Conservation (phyloP, 1,284 basidiomycete genomes). For the Tilletia setariae region DNA sequence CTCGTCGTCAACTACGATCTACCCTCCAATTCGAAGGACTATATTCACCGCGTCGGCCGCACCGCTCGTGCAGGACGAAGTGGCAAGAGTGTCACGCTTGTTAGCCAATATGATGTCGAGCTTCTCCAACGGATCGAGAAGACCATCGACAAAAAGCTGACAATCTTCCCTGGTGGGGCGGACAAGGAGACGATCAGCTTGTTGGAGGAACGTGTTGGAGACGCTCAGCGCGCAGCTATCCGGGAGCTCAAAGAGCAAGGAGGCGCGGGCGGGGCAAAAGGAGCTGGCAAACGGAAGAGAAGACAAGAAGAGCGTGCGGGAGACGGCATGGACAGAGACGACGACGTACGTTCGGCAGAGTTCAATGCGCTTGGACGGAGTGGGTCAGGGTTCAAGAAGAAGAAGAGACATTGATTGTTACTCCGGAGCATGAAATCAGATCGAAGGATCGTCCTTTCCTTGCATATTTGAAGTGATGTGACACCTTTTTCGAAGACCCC, state of each 20-base stretch:
- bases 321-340: slow-evolving; percentile 52
- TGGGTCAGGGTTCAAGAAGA: background rate
- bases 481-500: no score
- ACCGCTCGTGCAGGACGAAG: slow-evolving; percentile 93
- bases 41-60: slow-evolving; percentile 95
- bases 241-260: slow-evolving; percentile 61
- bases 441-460: background rate
- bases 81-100: slow-evolving; percentile 91
- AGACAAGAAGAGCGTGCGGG: slow-evolving; percentile 25
- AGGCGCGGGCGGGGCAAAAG: slow-evolving; percentile 40
- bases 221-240: slow-evolving; percentile 78
- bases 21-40: slow-evolving; percentile 97
- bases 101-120: slow-evolving; percentile 98
- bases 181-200: slow-evolving; percentile 87
- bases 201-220: slow-evolving; percentile 81
- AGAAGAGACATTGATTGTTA: background rate
- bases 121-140: slow-evolving; percentile 78
- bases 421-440: background rate
- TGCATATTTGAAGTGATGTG: no score
- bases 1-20: slow-evolving; percentile 98
- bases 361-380: slow-evolving; percentile 1
- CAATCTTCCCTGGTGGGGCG: slow-evolving; percentile 70
- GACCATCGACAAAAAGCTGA: slow-evolving; percentile 89
- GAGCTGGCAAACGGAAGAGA: slow-evolving; percentile 44
- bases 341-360: slow-evolving; percentile 27